Percentiles rank a stretch among this genome's conserved stretches.
Evolutionary conservation across 148 eudicot genomes (phyloP).

Genomic region (Spergularia marina): DNA sequence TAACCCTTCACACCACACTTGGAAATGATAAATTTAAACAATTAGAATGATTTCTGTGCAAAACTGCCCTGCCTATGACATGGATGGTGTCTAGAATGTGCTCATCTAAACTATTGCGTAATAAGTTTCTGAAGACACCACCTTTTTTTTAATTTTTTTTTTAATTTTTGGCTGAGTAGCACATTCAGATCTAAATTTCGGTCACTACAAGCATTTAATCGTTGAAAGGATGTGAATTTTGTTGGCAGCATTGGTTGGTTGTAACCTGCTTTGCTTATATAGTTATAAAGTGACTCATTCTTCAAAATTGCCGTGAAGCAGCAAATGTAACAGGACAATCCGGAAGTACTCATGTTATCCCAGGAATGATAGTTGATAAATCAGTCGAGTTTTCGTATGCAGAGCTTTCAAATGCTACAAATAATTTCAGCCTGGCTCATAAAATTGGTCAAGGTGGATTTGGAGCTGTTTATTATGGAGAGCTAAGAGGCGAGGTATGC

Average conservation of each 20-base stretch:
- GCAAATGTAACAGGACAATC: constrained; percentile 32
- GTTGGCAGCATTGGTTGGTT: neutral
- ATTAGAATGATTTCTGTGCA: neutral
- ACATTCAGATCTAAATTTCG: neutral
- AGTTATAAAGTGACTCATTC: constrained; percentile 2
- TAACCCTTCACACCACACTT: neutral
- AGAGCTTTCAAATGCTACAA: constrained; percentile 76
- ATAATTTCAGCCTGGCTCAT: constrained; percentile 70
- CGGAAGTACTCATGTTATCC: constrained; percentile 33
- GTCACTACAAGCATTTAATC: neutral
- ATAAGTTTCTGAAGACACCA: no score
- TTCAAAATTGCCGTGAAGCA: constrained; percentile 21
- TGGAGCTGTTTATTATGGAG: constrained; percentile 94
- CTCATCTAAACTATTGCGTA: neutral
- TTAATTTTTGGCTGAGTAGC: no score
- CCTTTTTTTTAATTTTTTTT: no score
- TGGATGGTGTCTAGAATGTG: neutral
- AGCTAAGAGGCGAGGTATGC: constrained; percentile 91
- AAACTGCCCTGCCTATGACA: neutral
- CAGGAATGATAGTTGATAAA: constrained; percentile 67
- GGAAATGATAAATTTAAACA: neutral
- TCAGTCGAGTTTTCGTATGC: constrained; percentile 82
- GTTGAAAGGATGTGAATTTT: neutral
- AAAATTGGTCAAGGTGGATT: constrained; percentile 96
- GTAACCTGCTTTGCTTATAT: neutral